Conservation (phyloP, 2,329 filamentous ascomycete species). For the Penicillium hesseltinei region DNA sequence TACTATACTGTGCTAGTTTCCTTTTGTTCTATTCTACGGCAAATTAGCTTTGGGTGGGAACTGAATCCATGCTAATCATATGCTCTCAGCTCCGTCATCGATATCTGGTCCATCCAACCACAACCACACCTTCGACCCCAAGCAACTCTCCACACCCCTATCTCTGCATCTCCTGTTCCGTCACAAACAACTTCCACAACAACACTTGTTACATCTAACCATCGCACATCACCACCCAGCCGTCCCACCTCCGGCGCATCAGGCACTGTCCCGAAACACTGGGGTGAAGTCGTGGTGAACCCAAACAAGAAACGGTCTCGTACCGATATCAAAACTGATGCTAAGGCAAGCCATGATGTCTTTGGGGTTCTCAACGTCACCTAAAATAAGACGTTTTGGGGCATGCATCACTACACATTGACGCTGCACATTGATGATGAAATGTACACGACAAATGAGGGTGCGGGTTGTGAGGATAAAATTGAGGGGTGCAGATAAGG, state of each 20-base stretch:
- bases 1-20: neutral
- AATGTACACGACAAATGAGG: slow-evolving; percentile 12
- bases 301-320: slow-evolving; percentile 36
- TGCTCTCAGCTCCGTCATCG: slow-evolving; percentile 42
- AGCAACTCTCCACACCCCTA: slow-evolving; percentile 35
- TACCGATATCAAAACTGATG: slow-evolving; percentile 25
- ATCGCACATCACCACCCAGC: slow-evolving; percentile 14
- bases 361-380: slow-evolving; percentile 43
- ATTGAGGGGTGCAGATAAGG: slow-evolving; percentile 1
- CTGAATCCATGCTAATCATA: neutral
- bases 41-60: neutral
- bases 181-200: slow-evolving; percentile 12
- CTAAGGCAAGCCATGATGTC: slow-evolving; percentile 32
- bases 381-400: slow-evolving; percentile 13
- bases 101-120: slow-evolving; percentile 47
- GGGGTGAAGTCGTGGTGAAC: slow-evolving; percentile 46
- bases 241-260: slow-evolving; percentile 15
- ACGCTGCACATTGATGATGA: slow-evolving; percentile 13
- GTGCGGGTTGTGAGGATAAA: slow-evolving; percentile 1
- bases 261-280: slow-evolving; percentile 40
- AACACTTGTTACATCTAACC: slow-evolving; percentile 14
- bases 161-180: slow-evolving; percentile 26
- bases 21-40: neutral
- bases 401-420: slow-evolving; percentile 9
- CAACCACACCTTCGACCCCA: slow-evolving; percentile 42